phyloP scores from a whole-genome alignment of 2,329 filamentous ascomycete genomes.

The Magnaporthiopsis incrustans region DNA sequence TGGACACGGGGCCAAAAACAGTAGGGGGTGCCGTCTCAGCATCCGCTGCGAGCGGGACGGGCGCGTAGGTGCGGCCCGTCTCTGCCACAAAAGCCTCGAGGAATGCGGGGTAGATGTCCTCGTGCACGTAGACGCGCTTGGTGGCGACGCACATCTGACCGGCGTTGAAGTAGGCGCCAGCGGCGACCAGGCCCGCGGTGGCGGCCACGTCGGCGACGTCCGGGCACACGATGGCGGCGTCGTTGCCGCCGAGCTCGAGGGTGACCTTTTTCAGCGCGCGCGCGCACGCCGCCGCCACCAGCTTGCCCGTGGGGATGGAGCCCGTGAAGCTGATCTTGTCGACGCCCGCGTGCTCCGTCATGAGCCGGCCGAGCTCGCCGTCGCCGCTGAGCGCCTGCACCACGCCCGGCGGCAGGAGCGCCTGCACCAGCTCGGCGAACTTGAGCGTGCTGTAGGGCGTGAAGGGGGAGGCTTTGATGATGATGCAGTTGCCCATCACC shows the following conservation, averaged over 20 bases:
- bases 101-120: conserved; percentile 42
- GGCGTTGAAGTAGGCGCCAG: conserved; percentile 47
- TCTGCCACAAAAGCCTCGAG: conserved; percentile 36
- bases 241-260: conserved; percentile 37
- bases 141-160: conserved; percentile 48
- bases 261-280: conserved; percentile 34
- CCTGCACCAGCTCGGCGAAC: conserved; percentile 39
- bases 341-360: conserved; percentile 46
- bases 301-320: conserved; percentile 37
- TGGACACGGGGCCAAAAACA: conserved; percentile 53
- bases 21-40: conserved; percentile 38
- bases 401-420: conserved; percentile 46
- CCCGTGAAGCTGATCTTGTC: conserved; percentile 53
- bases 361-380: conserved; percentile 42
- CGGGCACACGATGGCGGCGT: conserved; percentile 35
- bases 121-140: conserved; percentile 48
- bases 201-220: conserved; percentile 34
- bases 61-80: conserved; percentile 27
- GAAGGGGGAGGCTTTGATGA: conserved; percentile 51
- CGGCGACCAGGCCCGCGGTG: conserved; percentile 32
- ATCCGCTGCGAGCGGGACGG: conserved; percentile 44
- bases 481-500: conserved; percentile 45
- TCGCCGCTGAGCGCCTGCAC: conserved; percentile 47
- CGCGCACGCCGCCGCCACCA: conserved; percentile 22
- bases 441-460: conserved; percentile 46